Evolutionary conservation across 768 basidiomycete genomes (phyloP).

Genomic region (Lactifluus volemus): DNA sequence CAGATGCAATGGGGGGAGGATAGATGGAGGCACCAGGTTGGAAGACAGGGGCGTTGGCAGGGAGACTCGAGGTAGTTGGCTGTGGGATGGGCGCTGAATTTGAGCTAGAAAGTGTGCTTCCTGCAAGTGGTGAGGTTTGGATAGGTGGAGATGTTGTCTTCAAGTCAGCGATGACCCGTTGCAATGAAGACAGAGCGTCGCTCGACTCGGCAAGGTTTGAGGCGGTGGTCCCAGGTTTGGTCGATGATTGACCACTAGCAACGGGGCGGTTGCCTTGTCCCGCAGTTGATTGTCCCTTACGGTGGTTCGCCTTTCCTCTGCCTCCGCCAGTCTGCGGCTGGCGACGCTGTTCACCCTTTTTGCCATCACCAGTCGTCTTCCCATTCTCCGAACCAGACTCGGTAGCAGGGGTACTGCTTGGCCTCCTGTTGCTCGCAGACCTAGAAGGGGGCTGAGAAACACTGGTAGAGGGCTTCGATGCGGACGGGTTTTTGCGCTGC

Average conservation of each 20-base stretch:
- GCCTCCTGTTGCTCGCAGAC: slow-evolving; percentile 52
- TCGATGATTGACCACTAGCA: slow-evolving; percentile 34
- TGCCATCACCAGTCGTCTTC: slow-evolving; percentile 47
- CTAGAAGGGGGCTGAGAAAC: slow-evolving; percentile 33
- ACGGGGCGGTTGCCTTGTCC: slow-evolving; percentile 46
- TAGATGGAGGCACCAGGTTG: slow-evolving; percentile 58
- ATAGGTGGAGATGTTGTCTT: slow-evolving; percentile 73
- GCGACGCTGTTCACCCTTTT: slow-evolving; percentile 47
- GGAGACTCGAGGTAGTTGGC: slow-evolving; percentile 39
- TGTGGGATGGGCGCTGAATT: slow-evolving; percentile 43
- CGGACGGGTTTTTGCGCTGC: slow-evolving; percentile 50
- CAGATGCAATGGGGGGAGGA: slow-evolving; percentile 37
- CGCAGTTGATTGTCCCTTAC: slow-evolving; percentile 35
- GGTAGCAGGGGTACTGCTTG: slow-evolving; percentile 30
- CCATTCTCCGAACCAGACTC: slow-evolving; percentile 69
- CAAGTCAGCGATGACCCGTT: slow-evolving; percentile 89
- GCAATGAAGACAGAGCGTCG: slow-evolving; percentile 78
- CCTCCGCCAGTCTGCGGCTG: slow-evolving; percentile 25
- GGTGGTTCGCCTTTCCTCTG: slow-evolving; percentile 26
- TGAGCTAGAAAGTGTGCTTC: slow-evolving; percentile 29
- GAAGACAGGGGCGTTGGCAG: slow-evolving; percentile 63
- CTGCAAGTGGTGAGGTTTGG: slow-evolving; percentile 31
- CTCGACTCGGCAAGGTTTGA: slow-evolving; percentile 52
- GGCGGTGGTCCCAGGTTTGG: slow-evolving; percentile 31
- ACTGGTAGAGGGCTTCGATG: slow-evolving; percentile 34